Percentiles rank a stretch among this genome's conserved stretches.
phyloP scores from a whole-genome alignment of 805 yeast species.

The Monosporozyma unispora region DNA sequence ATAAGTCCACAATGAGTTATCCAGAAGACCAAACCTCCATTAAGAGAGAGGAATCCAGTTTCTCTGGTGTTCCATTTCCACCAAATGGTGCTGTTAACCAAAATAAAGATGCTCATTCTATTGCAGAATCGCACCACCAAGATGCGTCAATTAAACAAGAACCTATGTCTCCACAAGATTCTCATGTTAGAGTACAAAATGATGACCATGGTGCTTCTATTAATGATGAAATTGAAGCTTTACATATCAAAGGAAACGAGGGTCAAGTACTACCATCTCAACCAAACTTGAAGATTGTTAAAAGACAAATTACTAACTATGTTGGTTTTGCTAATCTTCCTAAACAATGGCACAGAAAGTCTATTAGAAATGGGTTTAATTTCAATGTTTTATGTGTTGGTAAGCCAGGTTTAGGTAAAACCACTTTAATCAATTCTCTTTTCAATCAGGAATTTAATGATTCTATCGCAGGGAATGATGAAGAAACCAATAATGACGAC shows the following conservation, averaged over 20 bases:
- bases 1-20: neutral
- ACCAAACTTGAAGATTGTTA: slow-evolving; percentile 49
- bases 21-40: neutral
- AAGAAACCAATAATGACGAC: slow-evolving; percentile 5
- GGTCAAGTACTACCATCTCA: slow-evolving; percentile 30
- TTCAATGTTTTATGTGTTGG: slow-evolving; percentile 87
- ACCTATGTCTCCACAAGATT: neutral
- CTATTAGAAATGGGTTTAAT: slow-evolving; percentile 80
- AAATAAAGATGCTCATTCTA: neutral
- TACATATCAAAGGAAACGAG: neutral
- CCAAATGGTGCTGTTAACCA: neutral
- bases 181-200: neutral
- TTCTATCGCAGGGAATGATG: slow-evolving; percentile 6
- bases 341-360: slow-evolving; percentile 96
- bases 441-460: slow-evolving; percentile 52
- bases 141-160: neutral
- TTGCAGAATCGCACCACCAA: neutral
- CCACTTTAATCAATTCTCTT: slow-evolving; percentile 84
- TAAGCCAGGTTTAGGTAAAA: slow-evolving; percentile 86
- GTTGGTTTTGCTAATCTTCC: slow-evolving; percentile 98
- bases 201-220: neutral
- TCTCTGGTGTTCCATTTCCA: slow-evolving; percentile 3
- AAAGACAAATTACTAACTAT: slow-evolving; percentile 79
- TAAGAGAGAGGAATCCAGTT: slow-evolving; percentile 1
- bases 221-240: neutral